These are phyloP conservation scores for Pulveroboletus sp. DNA, from an alignment of 768 basidiomycete genomes.

Conservation along the genomic window DNA sequence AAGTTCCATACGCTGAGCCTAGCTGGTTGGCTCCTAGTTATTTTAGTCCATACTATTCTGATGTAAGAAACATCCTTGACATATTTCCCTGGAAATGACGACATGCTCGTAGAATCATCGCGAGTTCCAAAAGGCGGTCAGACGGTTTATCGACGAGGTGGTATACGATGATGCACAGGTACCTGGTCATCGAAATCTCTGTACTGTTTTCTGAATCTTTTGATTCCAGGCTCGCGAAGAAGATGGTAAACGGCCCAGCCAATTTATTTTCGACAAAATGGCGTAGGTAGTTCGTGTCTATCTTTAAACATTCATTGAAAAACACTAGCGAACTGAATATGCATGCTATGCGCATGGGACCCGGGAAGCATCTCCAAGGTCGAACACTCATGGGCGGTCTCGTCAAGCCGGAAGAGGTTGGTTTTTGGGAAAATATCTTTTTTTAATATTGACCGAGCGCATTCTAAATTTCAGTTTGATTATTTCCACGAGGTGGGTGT, in stretches of 20 bases:
- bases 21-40: conserved; percentile 74
- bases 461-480: conserved; percentile 45
- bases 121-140: conserved; percentile 43
- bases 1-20: conserved; percentile 87
- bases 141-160: conserved; percentile 66
- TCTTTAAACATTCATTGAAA: background rate
- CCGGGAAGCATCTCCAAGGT: conserved; percentile 82
- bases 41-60: conserved; percentile 68
- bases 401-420: conserved; percentile 71
- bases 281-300: conserved; percentile 42
- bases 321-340: conserved; percentile 57
- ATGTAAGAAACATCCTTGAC: conserved; percentile 36
- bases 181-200: conserved; percentile 2
- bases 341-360: conserved; percentile 91
- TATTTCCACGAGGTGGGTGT: conserved; percentile 70
- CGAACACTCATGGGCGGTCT: conserved; percentile 69
- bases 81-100: conserved; percentile 4
- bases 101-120: conserved; percentile 44
- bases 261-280: conserved; percentile 78
- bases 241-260: conserved; percentile 84
- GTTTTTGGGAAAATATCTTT: conserved; percentile 8
- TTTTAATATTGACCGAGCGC: conserved; percentile 1
- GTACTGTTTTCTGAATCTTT: conserved; percentile 14
- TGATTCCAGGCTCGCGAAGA: conserved; percentile 61
- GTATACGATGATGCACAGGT: conserved; percentile 46